Percentiles rank a stretch among this genome's conserved stretches.
These are phyloP conservation scores for Prunus mongolica DNA, from an alignment of 306 rosid genomes.

Conservation along the genomic window DNA sequence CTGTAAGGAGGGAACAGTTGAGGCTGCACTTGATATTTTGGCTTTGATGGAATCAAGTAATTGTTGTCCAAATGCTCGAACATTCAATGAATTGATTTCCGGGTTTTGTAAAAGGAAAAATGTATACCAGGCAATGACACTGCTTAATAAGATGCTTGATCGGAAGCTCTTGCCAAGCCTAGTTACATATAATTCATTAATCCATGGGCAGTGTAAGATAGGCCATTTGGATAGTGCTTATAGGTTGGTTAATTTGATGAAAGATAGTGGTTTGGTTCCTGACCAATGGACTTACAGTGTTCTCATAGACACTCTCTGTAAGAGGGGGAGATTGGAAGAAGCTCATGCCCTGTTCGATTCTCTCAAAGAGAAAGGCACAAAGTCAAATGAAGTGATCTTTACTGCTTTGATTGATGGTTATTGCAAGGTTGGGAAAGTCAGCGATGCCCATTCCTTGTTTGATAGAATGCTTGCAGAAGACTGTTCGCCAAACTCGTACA, in stretches of 20 bases:
- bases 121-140: slow-evolving; percentile 73
- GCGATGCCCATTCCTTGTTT: slow-evolving; percentile 48
- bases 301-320: slow-evolving; percentile 56
- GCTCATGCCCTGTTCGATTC: slow-evolving; percentile 60
- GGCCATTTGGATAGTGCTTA: slow-evolving; percentile 63
- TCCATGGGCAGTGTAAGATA: slow-evolving; percentile 64
- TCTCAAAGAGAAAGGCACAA: slow-evolving; percentile 48
- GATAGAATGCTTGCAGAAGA: slow-evolving; percentile 63
- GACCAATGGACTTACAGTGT: slow-evolving; percentile 58
- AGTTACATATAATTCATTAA: slow-evolving; percentile 65
- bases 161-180: slow-evolving; percentile 49
- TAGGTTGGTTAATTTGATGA: slow-evolving; percentile 66
- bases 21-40: slow-evolving; percentile 53
- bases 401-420: slow-evolving; percentile 75
- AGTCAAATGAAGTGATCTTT: slow-evolving; percentile 51
- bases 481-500: slow-evolving; percentile 56
- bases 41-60: slow-evolving; percentile 55
- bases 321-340: slow-evolving; percentile 50
- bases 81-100: slow-evolving; percentile 65
- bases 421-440: slow-evolving; percentile 59
- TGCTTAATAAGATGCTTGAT: slow-evolving; percentile 59
- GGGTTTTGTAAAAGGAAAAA: slow-evolving; percentile 63
- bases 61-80: slow-evolving; percentile 57
- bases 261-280: slow-evolving; percentile 58
- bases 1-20: slow-evolving; percentile 58